phyloP scores from a whole-genome alignment of 768 basidiomycete species.

The Leccinellum albellum region DNA sequence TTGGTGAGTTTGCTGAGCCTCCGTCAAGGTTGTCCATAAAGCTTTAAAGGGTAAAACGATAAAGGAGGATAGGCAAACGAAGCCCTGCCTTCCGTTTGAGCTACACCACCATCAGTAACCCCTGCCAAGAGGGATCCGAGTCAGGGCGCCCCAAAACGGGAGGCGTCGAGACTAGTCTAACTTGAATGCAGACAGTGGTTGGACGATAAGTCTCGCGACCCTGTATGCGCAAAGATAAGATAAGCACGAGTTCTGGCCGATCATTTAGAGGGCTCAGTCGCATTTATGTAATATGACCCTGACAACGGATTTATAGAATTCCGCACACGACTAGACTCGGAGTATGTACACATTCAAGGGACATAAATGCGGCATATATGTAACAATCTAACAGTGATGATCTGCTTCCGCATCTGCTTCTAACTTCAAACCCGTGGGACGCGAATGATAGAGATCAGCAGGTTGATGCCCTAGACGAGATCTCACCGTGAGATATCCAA shows the following conservation, averaged over 20 bases:
- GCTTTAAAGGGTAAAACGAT: background rate
- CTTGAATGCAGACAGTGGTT: background rate
- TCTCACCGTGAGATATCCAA: background rate
- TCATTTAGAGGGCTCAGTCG: background rate
- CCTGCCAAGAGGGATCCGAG: too few relatives aligned
- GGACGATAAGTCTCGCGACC: background rate
- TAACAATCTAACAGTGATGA: background rate
- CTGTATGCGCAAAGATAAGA: background rate
- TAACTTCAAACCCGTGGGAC: slow-evolving; percentile 9
- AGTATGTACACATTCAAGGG: background rate
- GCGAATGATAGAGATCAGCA: slow-evolving; percentile 6
- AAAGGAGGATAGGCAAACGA: background rate
- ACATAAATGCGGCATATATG: background rate
- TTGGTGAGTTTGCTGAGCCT: too few relatives aligned
- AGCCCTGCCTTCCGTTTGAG: background rate
- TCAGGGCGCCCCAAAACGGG: background rate
- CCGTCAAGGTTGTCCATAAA: background rate
- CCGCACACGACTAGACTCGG: background rate
- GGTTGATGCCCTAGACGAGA: slow-evolving; percentile 3
- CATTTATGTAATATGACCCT: background rate
- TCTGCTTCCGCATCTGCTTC: too few relatives aligned
- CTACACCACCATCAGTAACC: too few relatives aligned
- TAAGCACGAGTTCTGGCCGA: background rate
- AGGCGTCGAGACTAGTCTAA: background rate
- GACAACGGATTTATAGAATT: background rate